phyloP scores from a whole-genome alignment of 169 alveolate species.

The Plasmodium relictum region DNA sequence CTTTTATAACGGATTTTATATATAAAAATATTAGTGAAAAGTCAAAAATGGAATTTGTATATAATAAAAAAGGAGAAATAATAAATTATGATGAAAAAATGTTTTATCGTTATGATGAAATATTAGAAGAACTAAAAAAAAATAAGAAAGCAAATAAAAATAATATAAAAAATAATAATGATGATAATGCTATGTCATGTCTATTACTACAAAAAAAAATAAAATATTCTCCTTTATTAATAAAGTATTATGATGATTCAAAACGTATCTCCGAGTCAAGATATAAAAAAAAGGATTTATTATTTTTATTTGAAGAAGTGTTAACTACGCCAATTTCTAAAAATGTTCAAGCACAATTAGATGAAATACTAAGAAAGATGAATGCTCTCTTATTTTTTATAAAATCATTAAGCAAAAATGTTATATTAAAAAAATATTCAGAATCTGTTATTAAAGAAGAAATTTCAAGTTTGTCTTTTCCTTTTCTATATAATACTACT shows the following conservation, averaged over 20 bases:
- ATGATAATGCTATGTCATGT: background rate
- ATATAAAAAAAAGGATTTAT: background rate
- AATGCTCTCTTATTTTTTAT: conserved; percentile 56
- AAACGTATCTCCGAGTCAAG: background rate
- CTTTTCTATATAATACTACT: conserved; percentile 52
- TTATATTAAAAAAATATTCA: conserved; percentile 48
- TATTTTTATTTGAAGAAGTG: conserved; percentile 1
- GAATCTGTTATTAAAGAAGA: conserved; percentile 38
- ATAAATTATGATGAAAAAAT: conserved; percentile 7
- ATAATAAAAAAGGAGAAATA: conserved; percentile 3
- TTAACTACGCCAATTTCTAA: conserved; percentile 16
- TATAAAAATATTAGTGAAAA: conserved; percentile 5
- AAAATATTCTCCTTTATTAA: background rate
- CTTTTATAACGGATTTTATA: conserved; percentile 47
- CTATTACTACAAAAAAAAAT: conserved; percentile 16
- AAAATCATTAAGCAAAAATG: conserved; percentile 29
- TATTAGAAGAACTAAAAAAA: background rate
- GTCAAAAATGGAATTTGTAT: background rate
- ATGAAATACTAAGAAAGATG: conserved; percentile 18
- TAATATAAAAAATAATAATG: background rate
- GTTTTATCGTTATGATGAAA: background rate
- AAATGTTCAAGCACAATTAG: conserved; percentile 19
- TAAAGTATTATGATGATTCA: background rate
- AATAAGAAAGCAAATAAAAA: background rate
- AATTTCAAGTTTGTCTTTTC: conserved; percentile 49